Evolutionary conservation across 768 basidiomycete species (phyloP).

Genomic region (Suillus sp.): DNA sequence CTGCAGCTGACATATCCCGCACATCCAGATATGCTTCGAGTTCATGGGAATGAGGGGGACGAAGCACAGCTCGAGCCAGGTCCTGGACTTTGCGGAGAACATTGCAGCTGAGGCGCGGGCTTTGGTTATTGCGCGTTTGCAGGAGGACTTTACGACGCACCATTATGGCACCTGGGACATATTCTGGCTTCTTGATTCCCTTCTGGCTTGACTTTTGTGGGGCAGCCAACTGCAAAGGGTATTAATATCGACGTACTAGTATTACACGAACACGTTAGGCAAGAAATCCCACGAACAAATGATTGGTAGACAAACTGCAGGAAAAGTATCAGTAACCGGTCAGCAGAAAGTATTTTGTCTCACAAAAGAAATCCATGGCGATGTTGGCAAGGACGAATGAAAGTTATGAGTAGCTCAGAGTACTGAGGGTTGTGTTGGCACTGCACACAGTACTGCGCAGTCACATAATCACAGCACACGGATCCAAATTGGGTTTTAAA

Average conservation of each 20-base stretch:
- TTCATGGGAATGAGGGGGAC: constrained; percentile 69
- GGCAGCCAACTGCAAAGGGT: constrained; percentile 59
- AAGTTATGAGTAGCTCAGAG: background rate
- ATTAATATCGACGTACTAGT: constrained; percentile 13
- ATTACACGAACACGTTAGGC: constrained; percentile 12
- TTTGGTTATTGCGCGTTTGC: background rate
- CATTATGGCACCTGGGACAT: constrained; percentile 75
- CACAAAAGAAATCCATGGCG: constrained; percentile 33
- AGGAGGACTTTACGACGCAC: constrained; percentile 38
- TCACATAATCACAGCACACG: background rate
- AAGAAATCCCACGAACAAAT: constrained; percentile 39
- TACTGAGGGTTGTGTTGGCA: too few relatives aligned
- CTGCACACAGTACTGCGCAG: background rate
- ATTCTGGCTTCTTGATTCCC: constrained; percentile 53
- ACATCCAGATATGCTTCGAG: constrained; percentile 66
- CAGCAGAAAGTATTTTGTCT: constrained; percentile 22
- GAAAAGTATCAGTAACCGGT: constrained; percentile 26
- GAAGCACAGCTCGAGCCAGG: constrained; percentile 79
- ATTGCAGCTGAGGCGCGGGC: constrained; percentile 51
- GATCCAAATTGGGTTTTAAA: background rate
- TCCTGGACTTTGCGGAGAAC: constrained; percentile 61
- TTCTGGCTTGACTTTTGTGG: constrained; percentile 58
- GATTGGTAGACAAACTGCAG: constrained; percentile 55
- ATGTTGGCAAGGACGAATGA: background rate
- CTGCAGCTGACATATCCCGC: constrained; percentile 70